These are phyloP conservation scores for Ustilago lituana DNA, from an alignment of 1,284 basidiomycete genomes.

Conservation along the genomic window DNA sequence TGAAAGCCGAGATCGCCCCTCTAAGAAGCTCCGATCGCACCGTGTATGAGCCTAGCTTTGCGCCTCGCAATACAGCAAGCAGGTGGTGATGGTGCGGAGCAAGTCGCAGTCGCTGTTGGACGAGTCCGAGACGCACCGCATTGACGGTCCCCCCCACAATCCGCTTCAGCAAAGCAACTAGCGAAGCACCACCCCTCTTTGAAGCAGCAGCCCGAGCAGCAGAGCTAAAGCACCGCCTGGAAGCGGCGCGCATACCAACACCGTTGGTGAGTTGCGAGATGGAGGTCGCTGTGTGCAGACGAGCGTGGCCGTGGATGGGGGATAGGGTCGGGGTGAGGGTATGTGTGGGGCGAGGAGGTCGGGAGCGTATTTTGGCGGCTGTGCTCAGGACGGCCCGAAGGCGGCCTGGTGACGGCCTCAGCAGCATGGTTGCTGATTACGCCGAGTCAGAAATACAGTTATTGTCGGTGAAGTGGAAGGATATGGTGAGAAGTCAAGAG, in stretches of 20 bases:
- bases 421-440: slow-evolving; percentile 20
- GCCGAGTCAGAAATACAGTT: too few species aligned
- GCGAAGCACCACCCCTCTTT: background rate
- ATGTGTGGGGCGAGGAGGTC: slow-evolving; percentile 5
- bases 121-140: too few species aligned
- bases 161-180: background rate
- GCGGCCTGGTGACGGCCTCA: slow-evolving; percentile 20
- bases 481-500: background rate
- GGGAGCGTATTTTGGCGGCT: slow-evolving; percentile 1
- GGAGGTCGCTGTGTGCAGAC: background rate
- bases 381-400: slow-evolving; percentile 7
- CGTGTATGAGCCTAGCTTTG: background rate
- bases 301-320: background rate
- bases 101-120: too few species aligned
- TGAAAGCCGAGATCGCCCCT: slow-evolving; percentile 14
- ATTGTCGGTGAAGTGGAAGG: slow-evolving; percentile 1
- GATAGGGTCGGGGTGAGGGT: slow-evolving; percentile 1
- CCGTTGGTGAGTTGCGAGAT: background rate
- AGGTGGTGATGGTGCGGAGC: too few species aligned
- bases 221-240: slow-evolving; percentile 5
- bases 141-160: too few species aligned
- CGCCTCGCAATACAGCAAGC: background rate
- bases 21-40: slow-evolving; percentile 14
- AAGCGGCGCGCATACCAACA: background rate
- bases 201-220: background rate